These are phyloP conservation scores for Fusarium musae DNA, from an alignment of 2,329 filamentous ascomycete genomes.

Conservation along the genomic window DNA sequence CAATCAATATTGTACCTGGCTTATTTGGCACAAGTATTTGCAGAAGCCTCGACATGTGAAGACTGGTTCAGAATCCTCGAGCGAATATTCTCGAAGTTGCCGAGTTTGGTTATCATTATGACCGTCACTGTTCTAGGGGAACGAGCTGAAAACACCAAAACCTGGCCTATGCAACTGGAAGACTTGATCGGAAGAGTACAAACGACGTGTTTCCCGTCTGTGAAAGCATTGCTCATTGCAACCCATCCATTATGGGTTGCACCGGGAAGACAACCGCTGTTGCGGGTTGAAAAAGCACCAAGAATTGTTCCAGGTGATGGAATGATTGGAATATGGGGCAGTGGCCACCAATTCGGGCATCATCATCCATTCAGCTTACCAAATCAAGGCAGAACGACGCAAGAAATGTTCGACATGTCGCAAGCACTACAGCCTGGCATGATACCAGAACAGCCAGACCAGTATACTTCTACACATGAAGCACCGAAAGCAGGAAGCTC, in stretches of 20 bases:
- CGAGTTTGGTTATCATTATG: background rate
- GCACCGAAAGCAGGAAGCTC: accelerated
- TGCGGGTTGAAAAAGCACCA: too few species aligned
- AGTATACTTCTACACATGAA: accelerated
- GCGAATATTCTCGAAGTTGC: accelerated
- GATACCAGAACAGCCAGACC: background rate
- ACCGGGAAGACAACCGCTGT: too few species aligned
- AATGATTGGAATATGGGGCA: too few species aligned
- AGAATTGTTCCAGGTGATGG: too few species aligned
- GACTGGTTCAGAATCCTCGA: background rate
- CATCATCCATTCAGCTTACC: too few species aligned
- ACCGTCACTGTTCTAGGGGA: background rate
- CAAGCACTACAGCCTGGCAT: too few species aligned
- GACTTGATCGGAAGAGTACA: accelerated
- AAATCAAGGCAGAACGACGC: too few species aligned
- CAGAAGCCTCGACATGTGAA: background rate
- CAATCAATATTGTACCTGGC: too few species aligned
- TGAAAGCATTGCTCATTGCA: background rate
- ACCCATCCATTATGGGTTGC: background rate
- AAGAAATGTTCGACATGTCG: too few species aligned
- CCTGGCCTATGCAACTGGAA: accelerated
- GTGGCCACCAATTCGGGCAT: too few species aligned
- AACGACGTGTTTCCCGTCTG: accelerated
- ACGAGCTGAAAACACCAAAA: accelerated
- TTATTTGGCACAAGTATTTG: background rate